Conservation (phyloP, 768 basidiomycete genomes). For the Podaxis pistillaris region DNA sequence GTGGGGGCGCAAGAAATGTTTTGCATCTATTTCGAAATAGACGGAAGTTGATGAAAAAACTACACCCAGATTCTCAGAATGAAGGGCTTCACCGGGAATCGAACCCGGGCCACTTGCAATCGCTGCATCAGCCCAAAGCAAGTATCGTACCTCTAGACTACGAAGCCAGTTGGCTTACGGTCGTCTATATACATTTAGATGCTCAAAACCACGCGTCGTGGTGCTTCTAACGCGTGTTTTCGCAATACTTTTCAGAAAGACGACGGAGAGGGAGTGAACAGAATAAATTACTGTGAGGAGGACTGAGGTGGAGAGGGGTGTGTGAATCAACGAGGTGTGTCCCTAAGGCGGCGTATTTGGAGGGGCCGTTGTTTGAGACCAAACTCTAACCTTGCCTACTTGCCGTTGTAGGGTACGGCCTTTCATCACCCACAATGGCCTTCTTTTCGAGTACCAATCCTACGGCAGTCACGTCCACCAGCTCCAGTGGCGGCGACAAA, state of each 20-base stretch:
- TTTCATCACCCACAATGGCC: conserved; percentile 32
- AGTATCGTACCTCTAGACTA: conserved; percentile 47
- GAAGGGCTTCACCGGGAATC: conserved; percentile 45
- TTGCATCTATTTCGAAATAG: neutral
- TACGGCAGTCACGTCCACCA: conserved; percentile 27
- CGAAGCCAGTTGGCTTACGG: conserved; percentile 17
- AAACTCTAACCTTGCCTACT: conserved; percentile 1
- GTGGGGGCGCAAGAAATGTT: neutral
- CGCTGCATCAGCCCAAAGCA: conserved; percentile 38
- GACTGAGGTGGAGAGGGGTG: neutral
- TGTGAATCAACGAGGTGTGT: conserved; percentile 1
- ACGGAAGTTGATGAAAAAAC: neutral
- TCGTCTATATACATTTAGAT: neutral
- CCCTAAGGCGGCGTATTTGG: conserved; percentile 5
- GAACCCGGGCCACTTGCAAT: conserved; percentile 51
- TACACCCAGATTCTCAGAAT: neutral
- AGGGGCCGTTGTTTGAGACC: conserved; percentile 8
- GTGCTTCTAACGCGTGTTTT: neutral
- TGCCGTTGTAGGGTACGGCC: conserved; percentile 18
- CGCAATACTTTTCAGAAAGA: neutral
- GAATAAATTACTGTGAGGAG: neutral
- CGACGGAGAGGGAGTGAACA: neutral
- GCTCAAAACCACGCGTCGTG: neutral
- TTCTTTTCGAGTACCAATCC: conserved; percentile 36
- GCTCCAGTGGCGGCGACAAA: conserved; percentile 54